Base-by-base conservation (phyloP, 148 eudicot genomes). In the Rhododendron kiyosumense region DNA sequence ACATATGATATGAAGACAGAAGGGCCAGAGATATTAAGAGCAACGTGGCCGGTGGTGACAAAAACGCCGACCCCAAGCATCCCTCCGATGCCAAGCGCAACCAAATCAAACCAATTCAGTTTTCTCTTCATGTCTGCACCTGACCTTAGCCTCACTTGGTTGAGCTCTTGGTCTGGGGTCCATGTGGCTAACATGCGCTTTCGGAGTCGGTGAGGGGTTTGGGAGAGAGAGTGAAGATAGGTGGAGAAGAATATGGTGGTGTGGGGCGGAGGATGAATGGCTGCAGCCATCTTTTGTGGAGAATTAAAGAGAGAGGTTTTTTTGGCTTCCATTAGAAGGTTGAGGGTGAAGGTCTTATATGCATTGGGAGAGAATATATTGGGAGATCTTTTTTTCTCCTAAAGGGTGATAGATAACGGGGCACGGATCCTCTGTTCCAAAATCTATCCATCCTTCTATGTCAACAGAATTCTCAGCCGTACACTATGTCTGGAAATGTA, bases 61-160 rank as follows among this genome's bases (percentile, higher is more conserved):
- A 95, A 95, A 48, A 95, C 96, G 52, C 98, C 96, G 80, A 90
- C 98, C 9, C 98, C 98, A 34, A 95, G 94, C 98, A 95, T 95
- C 84, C 98, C 98, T 24, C 98, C 96, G 8, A 93, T 83, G 32
- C 98, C 96, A 81, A 95, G 93, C 82, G 95, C 93, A 4, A 93
- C 88, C 87, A 95, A 89, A 76, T 95, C 96, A 51, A 90, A 93
- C 93, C 96, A 93, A 71, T 61, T 49, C 77, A 94, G 94, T 86
- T 89, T 91, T 78, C 98, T 89, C 83, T 93, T 92, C 98, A 95
- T 95, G 91, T 93, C 94, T 52, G 96, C 93, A 86, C 98, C 98
- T 12, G 98, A 95, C 93, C 96, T 89, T 79, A 91, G 90, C 89
- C 98, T 90, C 81, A 93, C 91, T 91, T 91, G 92, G 88, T 92